A percentile compares a stretch with the other conserved stretches of the same genome.
Evolutionary conservation across 2,329 filamentous ascomycete species (phyloP).

Genomic region (Metarhizium guizhouense): DNA sequence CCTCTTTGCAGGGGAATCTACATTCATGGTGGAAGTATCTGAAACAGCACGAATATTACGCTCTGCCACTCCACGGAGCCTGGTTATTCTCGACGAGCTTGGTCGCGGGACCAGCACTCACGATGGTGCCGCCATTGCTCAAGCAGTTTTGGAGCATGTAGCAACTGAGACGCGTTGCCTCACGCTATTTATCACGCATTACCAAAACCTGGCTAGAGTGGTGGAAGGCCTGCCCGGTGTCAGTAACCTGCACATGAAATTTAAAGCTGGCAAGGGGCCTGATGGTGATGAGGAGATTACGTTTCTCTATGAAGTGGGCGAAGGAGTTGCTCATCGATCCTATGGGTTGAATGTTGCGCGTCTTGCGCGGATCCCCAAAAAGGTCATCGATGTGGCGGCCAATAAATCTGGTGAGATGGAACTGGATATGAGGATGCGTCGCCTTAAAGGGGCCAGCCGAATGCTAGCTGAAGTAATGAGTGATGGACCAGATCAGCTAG

Average conservation of each 20-base stretch:
- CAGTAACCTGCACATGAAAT: conserved; percentile 91
- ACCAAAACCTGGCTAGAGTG: conserved; percentile 71
- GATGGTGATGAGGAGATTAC: conserved; percentile 70
- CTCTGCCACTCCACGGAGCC: conserved; percentile 70
- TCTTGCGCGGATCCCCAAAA: conserved; percentile 69
- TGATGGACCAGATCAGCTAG: conserved; percentile 31
- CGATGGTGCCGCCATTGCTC: conserved; percentile 91
- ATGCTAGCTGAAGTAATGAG: conserved; percentile 34
- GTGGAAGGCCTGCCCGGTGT: conserved; percentile 61
- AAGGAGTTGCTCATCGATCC: conserved; percentile 85
- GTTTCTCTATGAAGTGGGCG: conserved; percentile 86
- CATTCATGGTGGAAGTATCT: conserved; percentile 95
- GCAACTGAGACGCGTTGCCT: conserved; percentile 66
- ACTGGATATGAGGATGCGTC: conserved; percentile 55
- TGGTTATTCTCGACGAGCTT: conserved; percentile 91
- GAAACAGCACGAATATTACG: conserved; percentile 90
- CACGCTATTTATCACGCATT: conserved; percentile 96
- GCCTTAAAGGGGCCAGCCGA: conserved; percentile 41
- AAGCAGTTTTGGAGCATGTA: conserved; percentile 80
- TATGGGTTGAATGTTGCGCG: conserved; percentile 92
- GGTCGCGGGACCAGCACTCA: conserved; percentile 90
- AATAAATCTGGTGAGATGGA: conserved; percentile 75
- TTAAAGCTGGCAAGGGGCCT: conserved; percentile 39
- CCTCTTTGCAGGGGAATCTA: conserved; percentile 87
- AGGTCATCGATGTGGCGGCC: conserved; percentile 71